These are phyloP conservation scores for Scedosporium dehoogii DNA, from an alignment of 2,329 filamentous ascomycete species.

Conservation along the genomic window DNA sequence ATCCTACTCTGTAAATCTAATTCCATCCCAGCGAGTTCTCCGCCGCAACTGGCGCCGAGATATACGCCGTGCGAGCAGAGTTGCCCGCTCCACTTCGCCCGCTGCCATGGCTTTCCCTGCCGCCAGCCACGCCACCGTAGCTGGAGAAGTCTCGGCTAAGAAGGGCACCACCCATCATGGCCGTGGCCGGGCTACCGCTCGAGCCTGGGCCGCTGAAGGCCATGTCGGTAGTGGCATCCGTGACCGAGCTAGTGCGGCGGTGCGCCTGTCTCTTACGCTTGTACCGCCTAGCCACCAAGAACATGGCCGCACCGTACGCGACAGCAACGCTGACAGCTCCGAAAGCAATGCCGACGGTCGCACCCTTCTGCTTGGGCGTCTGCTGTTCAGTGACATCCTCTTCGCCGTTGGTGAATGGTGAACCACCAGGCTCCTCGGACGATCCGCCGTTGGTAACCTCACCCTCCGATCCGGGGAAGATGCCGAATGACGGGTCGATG, in stretches of 20 bases:
- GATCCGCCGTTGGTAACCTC: conserved; percentile 24
- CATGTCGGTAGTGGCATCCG: conserved; percentile 44
- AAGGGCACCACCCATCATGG: conserved; percentile 62
- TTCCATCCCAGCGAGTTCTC: conserved; percentile 97
- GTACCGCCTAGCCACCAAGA: conserved; percentile 82
- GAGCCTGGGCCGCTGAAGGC: conserved; percentile 26
- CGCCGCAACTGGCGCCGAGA: conserved; percentile 82
- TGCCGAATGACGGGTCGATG: conserved; percentile 76
- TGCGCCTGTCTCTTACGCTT: conserved; percentile 75
- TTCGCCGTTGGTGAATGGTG: conserved; percentile 1
- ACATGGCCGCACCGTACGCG: conserved; percentile 91
- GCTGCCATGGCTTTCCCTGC: conserved; percentile 54
- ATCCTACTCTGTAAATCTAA: conserved; percentile 36
- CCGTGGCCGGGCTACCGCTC: conserved; percentile 43
- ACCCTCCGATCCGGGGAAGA: conserved; percentile 26
- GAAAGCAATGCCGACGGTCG: conserved; percentile 60
- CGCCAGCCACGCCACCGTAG: conserved; percentile 38
- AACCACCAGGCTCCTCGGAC: conserved; percentile 15
- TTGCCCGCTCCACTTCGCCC: conserved; percentile 44
- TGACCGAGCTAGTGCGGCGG: conserved; percentile 65
- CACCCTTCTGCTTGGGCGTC: conserved; percentile 50
- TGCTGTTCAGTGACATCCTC: conserved; percentile 24
- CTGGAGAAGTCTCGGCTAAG: conserved; percentile 46
- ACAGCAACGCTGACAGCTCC: conserved; percentile 70
- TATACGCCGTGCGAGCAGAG: conserved; percentile 52